phyloP scores from a whole-genome alignment of 768 basidiomycete genomes.

The Coprinellus micaceus region DNA sequence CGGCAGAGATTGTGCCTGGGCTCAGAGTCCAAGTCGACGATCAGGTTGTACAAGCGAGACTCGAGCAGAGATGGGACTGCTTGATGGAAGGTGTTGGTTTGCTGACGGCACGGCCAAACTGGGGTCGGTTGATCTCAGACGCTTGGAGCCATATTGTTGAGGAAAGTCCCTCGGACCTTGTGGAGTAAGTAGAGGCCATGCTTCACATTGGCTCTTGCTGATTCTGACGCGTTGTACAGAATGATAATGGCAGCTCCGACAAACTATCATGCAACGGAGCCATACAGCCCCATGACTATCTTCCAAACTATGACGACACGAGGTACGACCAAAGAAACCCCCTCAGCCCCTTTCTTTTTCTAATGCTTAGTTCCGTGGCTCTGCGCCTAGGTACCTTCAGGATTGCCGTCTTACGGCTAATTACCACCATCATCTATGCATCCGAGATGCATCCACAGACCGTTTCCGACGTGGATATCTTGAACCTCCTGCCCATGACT shows the following conservation, averaged over 20 bases:
- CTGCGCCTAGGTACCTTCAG: neutral
- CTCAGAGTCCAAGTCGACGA: conserved; percentile 13
- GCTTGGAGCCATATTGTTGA: conserved; percentile 26
- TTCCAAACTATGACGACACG: neutral
- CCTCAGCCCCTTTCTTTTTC: neutral
- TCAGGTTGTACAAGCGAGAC: conserved; percentile 9
- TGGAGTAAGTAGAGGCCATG: conserved; percentile 11
- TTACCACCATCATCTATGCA: neutral
- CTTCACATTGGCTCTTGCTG: neutral
- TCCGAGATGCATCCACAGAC: conserved; percentile 4
- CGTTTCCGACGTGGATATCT: conserved; percentile 21
- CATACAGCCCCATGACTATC: conserved; percentile 10
- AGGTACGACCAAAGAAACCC: neutral
- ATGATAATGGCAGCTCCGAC: conserved; percentile 14
- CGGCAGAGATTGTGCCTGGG: conserved; percentile 19
- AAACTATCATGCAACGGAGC: conserved; percentile 16
- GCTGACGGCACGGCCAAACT: conserved; percentile 23
- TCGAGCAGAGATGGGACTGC: conserved; percentile 20
- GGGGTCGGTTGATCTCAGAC: conserved; percentile 22
- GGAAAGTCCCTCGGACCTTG: conserved; percentile 18
- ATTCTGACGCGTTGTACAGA: conserved; percentile 6
- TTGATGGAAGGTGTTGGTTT: conserved; percentile 19
- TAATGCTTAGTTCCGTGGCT: neutral
- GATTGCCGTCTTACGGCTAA: neutral
- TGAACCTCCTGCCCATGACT: conserved; percentile 23